Evolutionary conservation across 2,329 filamentous ascomycete genomes (phyloP).

Genomic region (Verticillium nubilum): DNA sequence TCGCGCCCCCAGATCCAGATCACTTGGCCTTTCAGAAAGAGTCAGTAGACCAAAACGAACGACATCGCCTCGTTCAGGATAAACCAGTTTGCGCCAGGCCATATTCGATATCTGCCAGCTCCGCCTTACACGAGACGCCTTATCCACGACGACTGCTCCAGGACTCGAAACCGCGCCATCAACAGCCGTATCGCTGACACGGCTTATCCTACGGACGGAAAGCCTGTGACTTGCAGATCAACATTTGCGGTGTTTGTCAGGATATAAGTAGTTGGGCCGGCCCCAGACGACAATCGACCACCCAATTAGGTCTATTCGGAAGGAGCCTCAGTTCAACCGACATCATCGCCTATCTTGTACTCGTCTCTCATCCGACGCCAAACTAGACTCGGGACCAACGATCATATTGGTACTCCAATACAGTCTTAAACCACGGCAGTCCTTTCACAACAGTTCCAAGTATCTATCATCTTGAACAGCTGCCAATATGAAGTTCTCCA

Average conservation of each 20-base stretch:
- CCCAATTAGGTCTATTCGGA: neutral
- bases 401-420: no score
- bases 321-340: neutral
- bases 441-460: neutral
- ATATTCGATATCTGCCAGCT: neutral
- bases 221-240: neutral
- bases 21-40: neutral
- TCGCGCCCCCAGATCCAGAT: neutral
- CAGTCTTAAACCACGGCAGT: neutral
- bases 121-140: neutral
- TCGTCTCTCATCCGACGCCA: neutral
- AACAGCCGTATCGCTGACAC: neutral
- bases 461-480: neutral
- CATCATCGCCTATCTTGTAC: neutral
- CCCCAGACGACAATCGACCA: neutral
- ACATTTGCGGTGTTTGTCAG: neutral
- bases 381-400: neutral
- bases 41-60: neutral
- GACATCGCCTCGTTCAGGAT: neutral
- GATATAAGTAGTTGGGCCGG: neutral
- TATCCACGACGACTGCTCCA: neutral
- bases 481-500: neutral
- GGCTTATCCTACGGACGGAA: neutral
- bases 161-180: neutral
- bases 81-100: neutral